Evolutionary conservation across 169 alveolate genomes (phyloP).

Genomic region (Eimeria acervulina): DNA sequence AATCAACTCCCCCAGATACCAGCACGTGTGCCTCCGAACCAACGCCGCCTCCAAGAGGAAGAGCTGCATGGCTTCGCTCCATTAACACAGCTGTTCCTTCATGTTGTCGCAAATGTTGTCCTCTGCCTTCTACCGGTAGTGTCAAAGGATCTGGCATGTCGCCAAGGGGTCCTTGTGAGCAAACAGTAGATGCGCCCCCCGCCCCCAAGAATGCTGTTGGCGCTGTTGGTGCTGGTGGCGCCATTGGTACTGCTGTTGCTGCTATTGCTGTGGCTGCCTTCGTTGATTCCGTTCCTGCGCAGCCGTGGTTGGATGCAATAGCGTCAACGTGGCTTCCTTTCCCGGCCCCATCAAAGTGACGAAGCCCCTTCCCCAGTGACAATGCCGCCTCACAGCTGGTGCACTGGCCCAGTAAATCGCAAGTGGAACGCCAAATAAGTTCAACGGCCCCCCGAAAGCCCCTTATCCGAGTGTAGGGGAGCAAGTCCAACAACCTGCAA

Average conservation of each 20-base stretch:
- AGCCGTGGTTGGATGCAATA: not conserved
- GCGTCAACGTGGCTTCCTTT: not conserved
- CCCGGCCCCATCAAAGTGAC: not conserved
- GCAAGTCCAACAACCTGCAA: constrained; percentile 19
- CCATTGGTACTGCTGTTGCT: not conserved
- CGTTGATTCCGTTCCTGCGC: not conserved
- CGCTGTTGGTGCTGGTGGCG: not conserved
- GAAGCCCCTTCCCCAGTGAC: not conserved
- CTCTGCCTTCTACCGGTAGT: not conserved
- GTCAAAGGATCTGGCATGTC: not conserved
- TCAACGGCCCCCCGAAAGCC: constrained; percentile 62
- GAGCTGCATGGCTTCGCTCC: constrained; percentile 12
- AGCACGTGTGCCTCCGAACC: constrained; percentile 85
- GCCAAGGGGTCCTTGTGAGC: not conserved
- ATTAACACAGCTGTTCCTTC: constrained; percentile 14
- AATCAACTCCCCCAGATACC: constrained; percentile 90
- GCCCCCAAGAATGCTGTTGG: constrained; percentile 1
- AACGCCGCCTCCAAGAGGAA: constrained; percentile 23
- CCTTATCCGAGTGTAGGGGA: constrained; percentile 32
- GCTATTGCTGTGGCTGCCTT: constrained; percentile 30
- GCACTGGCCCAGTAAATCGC: constrained; percentile 26
- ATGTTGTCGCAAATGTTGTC: not conserved
- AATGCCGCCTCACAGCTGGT: not conserved
- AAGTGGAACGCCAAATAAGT: constrained; percentile 13
- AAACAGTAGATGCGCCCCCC: not conserved